Base-by-base conservation (phyloP, 768 basidiomycete species). In the Termitomyces bulborhizus region DNA sequence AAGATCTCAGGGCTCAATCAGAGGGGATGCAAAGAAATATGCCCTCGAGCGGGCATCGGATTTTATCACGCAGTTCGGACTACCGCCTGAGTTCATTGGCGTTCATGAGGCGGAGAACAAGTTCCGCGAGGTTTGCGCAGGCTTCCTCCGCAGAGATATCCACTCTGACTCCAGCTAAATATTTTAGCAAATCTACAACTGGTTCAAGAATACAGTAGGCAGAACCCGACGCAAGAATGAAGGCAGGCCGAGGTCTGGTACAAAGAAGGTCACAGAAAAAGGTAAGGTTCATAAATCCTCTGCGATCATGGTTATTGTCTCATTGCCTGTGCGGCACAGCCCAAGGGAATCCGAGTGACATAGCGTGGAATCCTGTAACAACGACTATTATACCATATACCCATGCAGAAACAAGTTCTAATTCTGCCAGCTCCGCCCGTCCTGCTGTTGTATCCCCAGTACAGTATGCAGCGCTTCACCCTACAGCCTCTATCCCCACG, bases 131-230 rank as follows among this genome's bases (percentile, higher is more conserved):
- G 83, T 81, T 62, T 39, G 69, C 65, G 45, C 40, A 39, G 43
- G 31, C 45, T 52, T 57, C 24, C 43, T 43, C 36, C 31, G 37
- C 36, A 49, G 46, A 34, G 29, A 43, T 15, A 34, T 34, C 40
- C 54, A 31, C 50, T 46, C 50, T 63, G 56, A 65, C 59, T 21
- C 57, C 60, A 51, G 48, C 24, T 34, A n/a, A 2, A 34, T 9
- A 37, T 53, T 60, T 64, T 69, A 84, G 83, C 82, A 84, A 79
- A 82, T 85, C 55, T 85, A 85, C 71, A 85, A 84, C 61, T 86
- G 84, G 84, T 85, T 83, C 70, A 85, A 85, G 70, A 85, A 85
- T 66, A 84, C 84, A 16, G 78, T 83, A 53, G 84, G 83, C 6
- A 74, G 84, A 32, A 81, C 78, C 6, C 72, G 82, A 52, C 72